Conservation (phyloP, 129 eudicot species). For the Gnaphalium uliginosum region DNA sequence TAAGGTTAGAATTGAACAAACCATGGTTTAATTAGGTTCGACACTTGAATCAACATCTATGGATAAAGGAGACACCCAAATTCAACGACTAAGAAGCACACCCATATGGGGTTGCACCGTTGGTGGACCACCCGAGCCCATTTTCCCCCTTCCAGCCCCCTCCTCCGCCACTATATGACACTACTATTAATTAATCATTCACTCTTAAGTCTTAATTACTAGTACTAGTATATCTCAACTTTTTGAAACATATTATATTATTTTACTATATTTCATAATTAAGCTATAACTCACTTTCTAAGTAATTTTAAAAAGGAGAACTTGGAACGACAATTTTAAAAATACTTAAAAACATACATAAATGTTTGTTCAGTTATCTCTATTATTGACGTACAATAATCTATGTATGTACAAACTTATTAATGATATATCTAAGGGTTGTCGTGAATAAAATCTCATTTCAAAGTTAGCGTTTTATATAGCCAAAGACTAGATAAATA, state of each 20-base stretch:
- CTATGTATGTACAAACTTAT: too few relatives aligned
- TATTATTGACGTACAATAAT: too few relatives aligned
- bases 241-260: neutral
- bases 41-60: conserved; percentile 35
- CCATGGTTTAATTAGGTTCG: conserved; percentile 27
- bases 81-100: conserved; percentile 36
- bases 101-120: conserved; percentile 37
- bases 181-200: neutral
- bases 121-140: conserved; percentile 28
- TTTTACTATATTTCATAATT: too few relatives aligned
- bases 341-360: too few relatives aligned
- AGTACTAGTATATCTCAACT: neutral
- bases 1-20: conserved; percentile 23
- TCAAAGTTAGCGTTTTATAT: too few relatives aligned
- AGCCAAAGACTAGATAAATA: too few relatives aligned
- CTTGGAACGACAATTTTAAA: too few relatives aligned
- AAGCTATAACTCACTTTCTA: too few relatives aligned
- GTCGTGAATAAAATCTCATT: too few relatives aligned
- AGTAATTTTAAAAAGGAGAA: too few relatives aligned
- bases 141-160: neutral
- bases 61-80: conserved; percentile 19
- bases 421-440: too few relatives aligned
- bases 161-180: neutral
- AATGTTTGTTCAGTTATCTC: too few relatives aligned
- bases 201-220: neutral